These are phyloP conservation scores for Dothistroma septosporum DNA, from an alignment of 2,329 filamentous ascomycete genomes.

Conservation along the genomic window DNA sequence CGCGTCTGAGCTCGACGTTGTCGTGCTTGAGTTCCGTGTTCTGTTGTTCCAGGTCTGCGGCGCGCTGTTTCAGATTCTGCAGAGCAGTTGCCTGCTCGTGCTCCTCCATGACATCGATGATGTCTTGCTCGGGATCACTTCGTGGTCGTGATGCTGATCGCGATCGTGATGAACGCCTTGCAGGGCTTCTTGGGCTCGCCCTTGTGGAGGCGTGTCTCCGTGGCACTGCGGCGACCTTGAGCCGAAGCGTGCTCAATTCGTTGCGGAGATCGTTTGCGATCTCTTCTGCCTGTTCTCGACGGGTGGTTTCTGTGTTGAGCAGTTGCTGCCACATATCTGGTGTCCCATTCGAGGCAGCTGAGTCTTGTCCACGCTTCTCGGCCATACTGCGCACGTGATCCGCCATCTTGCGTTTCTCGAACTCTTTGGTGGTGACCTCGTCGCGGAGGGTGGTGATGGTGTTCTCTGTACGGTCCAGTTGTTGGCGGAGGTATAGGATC, in stretches of 20 bases:
- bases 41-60: conserved; percentile 75
- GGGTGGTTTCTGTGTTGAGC: conserved; percentile 82
- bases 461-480: conserved; percentile 75
- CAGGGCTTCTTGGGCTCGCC: conserved; percentile 13
- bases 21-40: conserved; percentile 65
- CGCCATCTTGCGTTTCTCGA: conserved; percentile 79
- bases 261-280: conserved; percentile 80
- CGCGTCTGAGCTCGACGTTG: conserved; percentile 84
- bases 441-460: conserved; percentile 78
- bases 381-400: conserved; percentile 68
- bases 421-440: conserved; percentile 73
- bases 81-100: conserved; percentile 55
- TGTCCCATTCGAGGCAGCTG: conserved; percentile 35
- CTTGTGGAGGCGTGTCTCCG: conserved; percentile 30
- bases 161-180: conserved; percentile 31
- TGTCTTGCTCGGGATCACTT: conserved; percentile 36
- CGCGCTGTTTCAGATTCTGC: conserved; percentile 77
- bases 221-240: conserved; percentile 44
- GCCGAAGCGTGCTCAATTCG: conserved; percentile 58
- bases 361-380: conserved; percentile 30
- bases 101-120: conserved; percentile 34
- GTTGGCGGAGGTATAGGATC: conserved; percentile 75
- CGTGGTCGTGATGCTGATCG: conserved; percentile 28
- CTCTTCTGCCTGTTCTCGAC: conserved; percentile 84
- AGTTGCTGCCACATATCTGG: conserved; percentile 93